These are phyloP conservation scores for Vitis hybrid DNA, from an alignment of 177 flowering plant species.

Conservation along the genomic window DNA sequence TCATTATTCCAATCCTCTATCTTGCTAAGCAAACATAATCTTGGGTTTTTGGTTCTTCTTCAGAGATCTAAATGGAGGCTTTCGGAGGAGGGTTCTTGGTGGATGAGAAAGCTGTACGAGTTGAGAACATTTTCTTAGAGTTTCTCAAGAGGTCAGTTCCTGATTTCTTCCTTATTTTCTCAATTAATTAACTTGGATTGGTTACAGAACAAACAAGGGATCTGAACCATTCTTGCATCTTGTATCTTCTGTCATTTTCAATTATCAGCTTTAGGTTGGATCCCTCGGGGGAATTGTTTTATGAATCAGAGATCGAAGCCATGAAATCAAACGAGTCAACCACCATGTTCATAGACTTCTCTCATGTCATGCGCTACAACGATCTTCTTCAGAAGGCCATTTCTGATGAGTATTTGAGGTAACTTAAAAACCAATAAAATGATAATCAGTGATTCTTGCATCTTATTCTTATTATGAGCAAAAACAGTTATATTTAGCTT, in stretches of 20 bases:
- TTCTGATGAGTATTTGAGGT: constrained; percentile 84
- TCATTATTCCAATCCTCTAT: no score
- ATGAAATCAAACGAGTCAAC: constrained; percentile 72
- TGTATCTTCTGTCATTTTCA: background rate
- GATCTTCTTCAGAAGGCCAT: constrained; percentile 80
- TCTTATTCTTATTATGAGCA: no score
- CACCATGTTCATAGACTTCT: constrained; percentile 95
- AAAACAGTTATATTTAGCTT: background rate
- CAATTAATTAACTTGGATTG: no score
- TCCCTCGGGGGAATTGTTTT: constrained; percentile 41
- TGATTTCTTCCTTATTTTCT: background rate
- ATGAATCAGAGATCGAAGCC: constrained; percentile 71
- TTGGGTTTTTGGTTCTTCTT: no score
- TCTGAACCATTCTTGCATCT: background rate
- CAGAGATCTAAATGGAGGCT: no score
- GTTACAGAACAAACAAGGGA: no score
- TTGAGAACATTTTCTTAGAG: constrained; percentile 84
- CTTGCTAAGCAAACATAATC: no score
- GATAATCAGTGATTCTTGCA: background rate
- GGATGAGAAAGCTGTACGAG: constrained; percentile 79
- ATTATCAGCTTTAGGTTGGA: constrained; percentile 50
- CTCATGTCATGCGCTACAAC: constrained; percentile 79
- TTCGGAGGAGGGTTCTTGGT: constrained; percentile 52
- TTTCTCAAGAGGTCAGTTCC: constrained; percentile 72
- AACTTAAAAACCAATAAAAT: no score